Evolutionary conservation across 2,329 filamentous ascomycete genomes (phyloP), one percentile per base, ranked within the genome.

Genomic region (Periconia digitata): DNA sequence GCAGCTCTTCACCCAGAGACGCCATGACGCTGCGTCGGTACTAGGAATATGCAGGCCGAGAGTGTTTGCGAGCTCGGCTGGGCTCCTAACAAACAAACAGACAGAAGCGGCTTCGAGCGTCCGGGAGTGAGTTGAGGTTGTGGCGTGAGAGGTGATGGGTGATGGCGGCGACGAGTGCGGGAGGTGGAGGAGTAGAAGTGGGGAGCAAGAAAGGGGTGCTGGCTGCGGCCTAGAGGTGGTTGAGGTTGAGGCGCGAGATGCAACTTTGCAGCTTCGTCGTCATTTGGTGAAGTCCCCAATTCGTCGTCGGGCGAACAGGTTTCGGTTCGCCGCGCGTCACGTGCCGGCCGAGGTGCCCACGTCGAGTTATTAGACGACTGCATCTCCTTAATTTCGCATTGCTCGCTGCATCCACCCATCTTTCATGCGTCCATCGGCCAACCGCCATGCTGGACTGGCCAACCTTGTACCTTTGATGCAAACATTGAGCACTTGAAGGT

Each of bases 1-100:
- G 84, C 75, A 99, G 80, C 76, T 99, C 92, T 75, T 99, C 94
- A 70, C 94, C 92, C 66, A 99, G 85, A 67, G 92, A 85, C 71
- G 94, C 89, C 94, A 97, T 99, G 49, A 54, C 55, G 67, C 51
- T 62, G 60, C 57, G 51, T 27, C 49, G 51, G 47, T 46, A 53
- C n/a, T 32, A 15, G 10, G 27, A 15, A 13, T 32, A 32, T 32
- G 27, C 27, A 32, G 27, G 10, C 12, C 27, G 12, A 10, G 27
- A 32, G n/a, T 59, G 55, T 50, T 60, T 50, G 54, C 49, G 55
- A 53, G 50, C 55, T 49, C 55, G 56, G 50, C 50, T 54, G 55
- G n/a, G 55, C 40, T 50, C 27, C 59, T 52, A 53, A 52, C 42
- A 54, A 56, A 56, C 59, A 63, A 61, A 63, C 63, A 63, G 56